phyloP scores from a whole-genome alignment of 73 alveolate species.

The Blepharisma stoltei region DNA sequence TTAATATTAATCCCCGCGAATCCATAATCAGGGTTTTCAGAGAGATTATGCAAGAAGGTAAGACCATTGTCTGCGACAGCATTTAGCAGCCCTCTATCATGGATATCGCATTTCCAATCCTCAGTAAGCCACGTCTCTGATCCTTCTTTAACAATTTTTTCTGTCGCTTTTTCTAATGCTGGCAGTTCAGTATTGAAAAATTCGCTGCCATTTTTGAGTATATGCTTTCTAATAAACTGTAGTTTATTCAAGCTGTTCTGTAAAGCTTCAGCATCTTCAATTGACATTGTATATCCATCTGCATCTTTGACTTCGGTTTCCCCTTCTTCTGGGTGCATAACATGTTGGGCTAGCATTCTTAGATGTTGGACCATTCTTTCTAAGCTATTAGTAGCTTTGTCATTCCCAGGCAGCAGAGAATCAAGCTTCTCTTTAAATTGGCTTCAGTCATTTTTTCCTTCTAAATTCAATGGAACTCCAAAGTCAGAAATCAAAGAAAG shows the following conservation, averaged over 20 bases:
- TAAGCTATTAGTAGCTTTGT: slow-evolving; percentile 43
- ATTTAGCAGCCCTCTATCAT: slow-evolving; percentile 71
- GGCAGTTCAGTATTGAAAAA: slow-evolving; percentile 68
- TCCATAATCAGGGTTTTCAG: slow-evolving; percentile 47
- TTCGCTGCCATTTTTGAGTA: slow-evolving; percentile 65
- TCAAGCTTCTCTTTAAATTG: slow-evolving; percentile 66
- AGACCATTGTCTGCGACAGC: slow-evolving; percentile 83
- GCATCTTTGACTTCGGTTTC: slow-evolving; percentile 52
- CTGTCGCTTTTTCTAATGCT: slow-evolving; percentile 41
- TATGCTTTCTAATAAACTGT: slow-evolving; percentile 82
- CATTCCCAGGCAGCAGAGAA: not conserved
- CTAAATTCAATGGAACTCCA: slow-evolving; percentile 90
- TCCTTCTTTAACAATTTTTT: slow-evolving; percentile 40
- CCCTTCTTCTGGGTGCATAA: slow-evolving; percentile 35
- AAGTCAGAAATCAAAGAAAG: slow-evolving; percentile 68
- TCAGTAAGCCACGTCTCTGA: slow-evolving; percentile 52
- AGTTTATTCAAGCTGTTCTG: slow-evolving; percentile 76
- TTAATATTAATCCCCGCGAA: slow-evolving; percentile 58
- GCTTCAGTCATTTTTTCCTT: slow-evolving; percentile 90
- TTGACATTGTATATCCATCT: slow-evolving; percentile 79
- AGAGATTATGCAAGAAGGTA: slow-evolving; percentile 47
- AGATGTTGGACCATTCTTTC: slow-evolving; percentile 69
- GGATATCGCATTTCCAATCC: slow-evolving; percentile 60
- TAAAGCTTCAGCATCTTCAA: slow-evolving; percentile 70
- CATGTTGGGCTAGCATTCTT: slow-evolving; percentile 58